Percentiles rank a stretch among this genome's conserved stretches.
Conservation (phyloP, 78 protist genomes). For the Protostelium mycophagum region DNA sequence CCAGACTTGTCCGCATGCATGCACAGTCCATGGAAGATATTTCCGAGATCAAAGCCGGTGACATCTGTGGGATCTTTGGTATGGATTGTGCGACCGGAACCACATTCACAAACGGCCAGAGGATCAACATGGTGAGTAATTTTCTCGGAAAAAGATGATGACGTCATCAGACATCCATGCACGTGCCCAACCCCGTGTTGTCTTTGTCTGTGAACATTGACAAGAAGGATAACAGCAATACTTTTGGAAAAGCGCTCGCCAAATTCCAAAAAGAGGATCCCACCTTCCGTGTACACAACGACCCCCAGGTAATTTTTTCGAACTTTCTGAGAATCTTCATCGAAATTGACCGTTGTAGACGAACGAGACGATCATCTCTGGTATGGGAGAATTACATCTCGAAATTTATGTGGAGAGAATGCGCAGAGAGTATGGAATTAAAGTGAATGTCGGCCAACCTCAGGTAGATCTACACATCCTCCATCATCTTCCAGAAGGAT, state of each 20-base stretch:
- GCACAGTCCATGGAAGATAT: constrained; percentile 82
- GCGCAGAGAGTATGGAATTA: constrained; percentile 75
- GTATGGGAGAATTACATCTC: constrained; percentile 98
- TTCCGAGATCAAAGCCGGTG: constrained; percentile 80
- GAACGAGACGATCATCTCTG: constrained; percentile 76
- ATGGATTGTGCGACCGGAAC: constrained; percentile 94
- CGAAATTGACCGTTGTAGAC: constrained; percentile 4
- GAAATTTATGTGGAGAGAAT: constrained; percentile 89
- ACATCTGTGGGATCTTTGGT: constrained; percentile 95
- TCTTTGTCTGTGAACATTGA: constrained; percentile 77
- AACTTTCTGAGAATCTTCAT: too few species aligned
- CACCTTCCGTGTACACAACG: constrained; percentile 85
- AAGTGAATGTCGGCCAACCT: constrained; percentile 71
- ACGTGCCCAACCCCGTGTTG: constrained; percentile 93
- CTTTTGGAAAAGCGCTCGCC: constrained; percentile 67
- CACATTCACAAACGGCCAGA: constrained; percentile 70
- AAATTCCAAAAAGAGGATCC: constrained; percentile 93
- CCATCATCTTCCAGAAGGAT: constrained; percentile 45
- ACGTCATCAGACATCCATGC: constrained; percentile 70
- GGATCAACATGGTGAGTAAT: not conserved
- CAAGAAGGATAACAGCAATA: constrained; percentile 27
- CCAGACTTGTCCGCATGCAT: constrained; percentile 93
- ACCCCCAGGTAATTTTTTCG: constrained; percentile 22
- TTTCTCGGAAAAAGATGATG: not conserved
- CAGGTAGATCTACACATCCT: constrained; percentile 72